Conservation (phyloP, 768 basidiomycete genomes). For the Harrya chromipes region DNA sequence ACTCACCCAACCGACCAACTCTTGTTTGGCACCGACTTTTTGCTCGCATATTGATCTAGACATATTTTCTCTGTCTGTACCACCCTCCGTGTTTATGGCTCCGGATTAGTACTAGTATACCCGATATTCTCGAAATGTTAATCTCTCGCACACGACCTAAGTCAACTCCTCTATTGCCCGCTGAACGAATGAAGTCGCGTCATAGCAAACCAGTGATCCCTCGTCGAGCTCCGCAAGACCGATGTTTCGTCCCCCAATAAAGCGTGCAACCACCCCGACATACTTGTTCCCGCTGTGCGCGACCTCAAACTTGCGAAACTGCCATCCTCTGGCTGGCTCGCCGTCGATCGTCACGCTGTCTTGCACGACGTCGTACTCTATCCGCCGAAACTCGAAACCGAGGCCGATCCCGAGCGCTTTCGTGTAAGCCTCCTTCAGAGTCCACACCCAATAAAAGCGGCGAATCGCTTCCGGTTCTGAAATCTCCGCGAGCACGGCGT, state of each 20-base stretch:
- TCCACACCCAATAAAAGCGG: slow-evolving; percentile 82
- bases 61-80: background rate
- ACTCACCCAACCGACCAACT: slow-evolving; percentile 31
- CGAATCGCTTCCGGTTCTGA: slow-evolving; percentile 51
- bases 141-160: slow-evolving; percentile 14
- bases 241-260: slow-evolving; percentile 41
- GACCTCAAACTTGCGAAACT: slow-evolving; percentile 60
- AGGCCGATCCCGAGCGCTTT: slow-evolving; percentile 84
- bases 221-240: slow-evolving; percentile 31
- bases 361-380: slow-evolving; percentile 61
- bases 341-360: slow-evolving; percentile 61
- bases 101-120: slow-evolving; percentile 11
- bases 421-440: slow-evolving; percentile 88
- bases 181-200: slow-evolving; percentile 48
- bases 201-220: slow-evolving; percentile 43
- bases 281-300: slow-evolving; percentile 50
- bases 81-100: too few relatives aligned
- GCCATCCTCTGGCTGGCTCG: slow-evolving; percentile 55
- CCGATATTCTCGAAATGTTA: slow-evolving; percentile 12
- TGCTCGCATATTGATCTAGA: slow-evolving; percentile 30
- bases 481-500: slow-evolving; percentile 34
- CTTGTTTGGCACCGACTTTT: slow-evolving; percentile 28
- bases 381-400: slow-evolving; percentile 75
- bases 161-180: slow-evolving; percentile 42
- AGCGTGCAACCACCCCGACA: slow-evolving; percentile 65